A percentile compares a stretch with the other conserved stretches of the same genome.
phyloP scores from a whole-genome alignment of 371 early-diverging fungal genomes.

The Syncephalastrum sp. region DNA sequence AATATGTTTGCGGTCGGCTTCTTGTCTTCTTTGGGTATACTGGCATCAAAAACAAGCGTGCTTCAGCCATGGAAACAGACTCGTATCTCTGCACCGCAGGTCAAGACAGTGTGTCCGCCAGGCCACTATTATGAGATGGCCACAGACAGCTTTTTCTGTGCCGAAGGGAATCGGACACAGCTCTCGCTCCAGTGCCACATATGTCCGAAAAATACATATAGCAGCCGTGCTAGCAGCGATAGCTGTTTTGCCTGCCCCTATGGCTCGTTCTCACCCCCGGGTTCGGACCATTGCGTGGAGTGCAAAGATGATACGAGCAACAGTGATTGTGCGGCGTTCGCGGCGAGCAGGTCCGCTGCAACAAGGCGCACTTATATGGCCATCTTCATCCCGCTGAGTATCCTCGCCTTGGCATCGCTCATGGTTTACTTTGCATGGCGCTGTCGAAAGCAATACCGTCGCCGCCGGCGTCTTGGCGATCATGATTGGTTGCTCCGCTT shows the following conservation, averaged over 20 bases:
- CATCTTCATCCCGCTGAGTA: constrained; percentile 29
- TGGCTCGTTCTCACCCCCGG: constrained; percentile 20
- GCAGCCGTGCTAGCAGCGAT: constrained; percentile 26
- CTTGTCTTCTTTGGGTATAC: constrained; percentile 26
- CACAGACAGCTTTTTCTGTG: constrained; percentile 19
- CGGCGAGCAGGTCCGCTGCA: constrained; percentile 8
- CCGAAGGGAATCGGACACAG: constrained; percentile 12
- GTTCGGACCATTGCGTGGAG: constrained; percentile 19
- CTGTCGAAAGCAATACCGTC: constrained; percentile 21
- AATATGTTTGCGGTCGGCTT: constrained; percentile 33
- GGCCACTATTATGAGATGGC: constrained; percentile 22
- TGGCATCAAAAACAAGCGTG: constrained; percentile 15
- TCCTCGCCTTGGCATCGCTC: constrained; percentile 4
- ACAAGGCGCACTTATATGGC: constrained; percentile 21
- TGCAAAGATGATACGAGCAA: constrained; percentile 24
- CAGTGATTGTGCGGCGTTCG: constrained; percentile 15
- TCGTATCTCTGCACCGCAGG: constrained; percentile 13
- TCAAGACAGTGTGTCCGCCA: constrained; percentile 12
- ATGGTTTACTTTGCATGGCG: constrained; percentile 11
- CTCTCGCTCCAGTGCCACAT: constrained; percentile 27
- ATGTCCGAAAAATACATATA: constrained; percentile 29
- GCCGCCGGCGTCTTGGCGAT: constrained; percentile 27
- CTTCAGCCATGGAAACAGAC: constrained; percentile 25
- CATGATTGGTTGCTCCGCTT: constrained; percentile 49
- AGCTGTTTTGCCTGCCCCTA: constrained; percentile 28